A percentile compares a stretch with the other conserved stretches of the same genome.
phyloP scores from a whole-genome alignment of 2,329 filamentous ascomycete species.

The Helotiales sp. region DNA sequence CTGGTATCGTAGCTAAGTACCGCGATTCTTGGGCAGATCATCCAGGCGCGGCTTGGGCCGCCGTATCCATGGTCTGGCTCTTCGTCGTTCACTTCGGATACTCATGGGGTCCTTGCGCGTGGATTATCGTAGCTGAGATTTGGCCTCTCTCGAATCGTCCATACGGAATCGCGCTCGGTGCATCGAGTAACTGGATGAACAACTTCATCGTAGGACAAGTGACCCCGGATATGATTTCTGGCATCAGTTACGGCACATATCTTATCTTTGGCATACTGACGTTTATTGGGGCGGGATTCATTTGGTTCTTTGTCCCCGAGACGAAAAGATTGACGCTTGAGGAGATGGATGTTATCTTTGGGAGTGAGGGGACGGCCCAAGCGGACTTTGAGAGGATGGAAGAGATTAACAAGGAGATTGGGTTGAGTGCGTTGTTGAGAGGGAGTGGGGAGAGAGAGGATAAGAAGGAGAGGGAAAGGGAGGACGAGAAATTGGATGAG shows the following conservation, averaged over 20 bases:
- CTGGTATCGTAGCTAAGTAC: constrained; percentile 65
- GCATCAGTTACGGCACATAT: constrained; percentile 69
- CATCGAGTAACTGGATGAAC: constrained; percentile 65
- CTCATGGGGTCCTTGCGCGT: constrained; percentile 72
- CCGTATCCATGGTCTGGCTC: constrained; percentile 68
- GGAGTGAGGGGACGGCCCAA: constrained; percentile 63
- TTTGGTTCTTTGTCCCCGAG: constrained; percentile 52
- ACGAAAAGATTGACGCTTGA: constrained; percentile 53
- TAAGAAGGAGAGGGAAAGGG: background rate
- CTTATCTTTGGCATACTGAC: constrained; percentile 69
- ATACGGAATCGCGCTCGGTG: constrained; percentile 70
- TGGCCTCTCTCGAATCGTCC: constrained; percentile 71
- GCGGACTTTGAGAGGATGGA: constrained; percentile 70
- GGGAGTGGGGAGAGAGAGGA: background rate
- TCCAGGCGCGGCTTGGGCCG: constrained; percentile 66
- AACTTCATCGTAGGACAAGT: constrained; percentile 66
- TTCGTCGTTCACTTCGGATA: constrained; percentile 76
- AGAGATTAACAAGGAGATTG: constrained; percentile 72
- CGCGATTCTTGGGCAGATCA: constrained; percentile 57
- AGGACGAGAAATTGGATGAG: background rate
- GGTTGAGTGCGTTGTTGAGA: constrained; percentile 44
- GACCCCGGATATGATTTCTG: constrained; percentile 65
- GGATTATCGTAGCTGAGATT: constrained; percentile 74
- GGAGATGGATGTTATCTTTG: constrained; percentile 67
- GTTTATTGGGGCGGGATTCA: constrained; percentile 57